These are phyloP conservation scores for Fragilaria crotonensis DNA, from an alignment of 108 stramenopile genomes.

Conservation along the genomic window DNA sequence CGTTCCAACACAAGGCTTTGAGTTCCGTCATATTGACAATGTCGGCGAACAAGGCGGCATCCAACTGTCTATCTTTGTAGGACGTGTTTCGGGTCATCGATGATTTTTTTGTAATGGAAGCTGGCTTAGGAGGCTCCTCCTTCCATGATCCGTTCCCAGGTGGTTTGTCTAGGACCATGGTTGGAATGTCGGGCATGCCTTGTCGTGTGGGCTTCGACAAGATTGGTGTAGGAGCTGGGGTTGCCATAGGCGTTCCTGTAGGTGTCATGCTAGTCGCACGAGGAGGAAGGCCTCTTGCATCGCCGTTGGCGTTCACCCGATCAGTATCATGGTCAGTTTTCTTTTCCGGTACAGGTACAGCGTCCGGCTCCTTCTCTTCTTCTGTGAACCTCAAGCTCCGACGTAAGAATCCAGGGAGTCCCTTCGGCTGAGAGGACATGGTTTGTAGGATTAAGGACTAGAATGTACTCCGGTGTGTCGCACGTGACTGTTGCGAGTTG, in stretches of 20 bases:
- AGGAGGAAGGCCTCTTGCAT: too few species aligned
- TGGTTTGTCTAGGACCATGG: not conserved
- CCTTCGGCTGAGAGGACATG: conserved; percentile 5
- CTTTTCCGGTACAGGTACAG: too few species aligned
- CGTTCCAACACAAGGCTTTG: conserved; percentile 71
- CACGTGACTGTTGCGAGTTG: too few species aligned
- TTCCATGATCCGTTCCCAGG: not conserved
- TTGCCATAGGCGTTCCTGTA: conserved; percentile 1
- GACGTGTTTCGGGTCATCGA: conserved; percentile 19
- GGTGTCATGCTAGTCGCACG: not conserved
- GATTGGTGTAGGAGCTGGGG: not conserved
- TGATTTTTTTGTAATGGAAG: not conserved
- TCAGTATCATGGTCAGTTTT: too few species aligned
- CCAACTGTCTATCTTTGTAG: conserved; percentile 62
- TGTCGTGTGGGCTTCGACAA: not conserved
- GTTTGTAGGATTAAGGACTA: too few species aligned
- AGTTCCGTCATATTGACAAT: conserved; percentile 61
- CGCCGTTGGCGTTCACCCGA: too few species aligned
- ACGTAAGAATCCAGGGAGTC: conserved; percentile 77
- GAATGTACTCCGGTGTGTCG: too few species aligned
- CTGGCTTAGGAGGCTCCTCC: not conserved
- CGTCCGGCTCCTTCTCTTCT: conserved; percentile 32
- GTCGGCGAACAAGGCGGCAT: conserved; percentile 34
- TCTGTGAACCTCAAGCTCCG: conserved; percentile 47
- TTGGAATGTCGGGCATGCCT: not conserved